phyloP scores from a whole-genome alignment of 2,329 filamentous ascomycete species.

The Chrysosphaeria jannelii region DNA sequence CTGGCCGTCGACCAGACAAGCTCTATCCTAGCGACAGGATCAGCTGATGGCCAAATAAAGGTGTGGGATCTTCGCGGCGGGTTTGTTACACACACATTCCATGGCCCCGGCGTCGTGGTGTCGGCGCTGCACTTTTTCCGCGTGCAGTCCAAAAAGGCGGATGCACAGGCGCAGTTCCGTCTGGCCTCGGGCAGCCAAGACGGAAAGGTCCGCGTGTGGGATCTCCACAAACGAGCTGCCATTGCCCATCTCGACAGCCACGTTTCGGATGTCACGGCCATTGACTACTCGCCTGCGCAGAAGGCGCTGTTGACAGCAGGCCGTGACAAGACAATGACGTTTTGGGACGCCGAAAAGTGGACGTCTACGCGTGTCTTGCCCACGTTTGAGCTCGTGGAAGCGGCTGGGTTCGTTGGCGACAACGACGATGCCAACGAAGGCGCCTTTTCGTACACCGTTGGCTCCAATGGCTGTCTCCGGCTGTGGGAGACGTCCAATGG shows the following conservation, averaged over 20 bases:
- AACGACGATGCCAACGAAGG: neutral
- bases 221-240: conserved; percentile 55
- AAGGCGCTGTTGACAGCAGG: conserved; percentile 56
- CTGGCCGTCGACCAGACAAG: conserved; percentile 62
- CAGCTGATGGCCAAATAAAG: conserved; percentile 79
- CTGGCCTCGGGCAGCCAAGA: conserved; percentile 83
- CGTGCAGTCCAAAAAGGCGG: conserved; percentile 17
- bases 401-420: conserved; percentile 40
- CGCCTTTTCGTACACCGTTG: conserved; percentile 48
- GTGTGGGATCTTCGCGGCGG: conserved; percentile 85
- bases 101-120: conserved; percentile 70
- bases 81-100: conserved; percentile 82
- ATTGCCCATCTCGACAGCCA: conserved; percentile 65
- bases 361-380: conserved; percentile 54
- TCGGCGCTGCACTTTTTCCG: conserved; percentile 85
- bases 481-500: conserved; percentile 59
- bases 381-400: conserved; percentile 61
- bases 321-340: conserved; percentile 75
- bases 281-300: conserved; percentile 52
- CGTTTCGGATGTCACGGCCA: conserved; percentile 68
- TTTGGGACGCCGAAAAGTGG: conserved; percentile 76
- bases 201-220: conserved; percentile 75
- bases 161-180: conserved; percentile 26
- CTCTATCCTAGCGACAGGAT: conserved; percentile 72
- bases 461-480: conserved; percentile 53